These are phyloP conservation scores for Termitomyces sp. DNA, from an alignment of 768 basidiomycete species.

Conservation along the genomic window DNA sequence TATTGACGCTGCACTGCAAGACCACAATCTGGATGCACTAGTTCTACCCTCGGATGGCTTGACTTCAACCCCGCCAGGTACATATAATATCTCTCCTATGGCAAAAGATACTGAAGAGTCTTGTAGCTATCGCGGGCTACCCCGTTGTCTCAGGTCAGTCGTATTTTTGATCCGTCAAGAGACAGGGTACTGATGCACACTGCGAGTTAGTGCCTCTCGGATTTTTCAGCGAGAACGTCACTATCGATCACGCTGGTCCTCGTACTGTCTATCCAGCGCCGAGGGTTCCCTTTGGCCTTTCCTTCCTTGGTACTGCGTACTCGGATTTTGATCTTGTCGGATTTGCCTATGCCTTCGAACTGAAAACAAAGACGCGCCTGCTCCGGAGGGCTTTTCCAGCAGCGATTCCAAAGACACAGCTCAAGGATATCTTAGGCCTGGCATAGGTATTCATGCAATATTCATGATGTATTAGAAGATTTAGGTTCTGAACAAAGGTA, in stretches of 20 bases:
- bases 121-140: constrained; percentile 58
- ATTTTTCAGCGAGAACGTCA: constrained; percentile 47
- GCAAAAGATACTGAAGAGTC: neutral
- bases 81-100: neutral
- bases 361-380: constrained; percentile 43
- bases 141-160: constrained; percentile 58
- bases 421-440: neutral
- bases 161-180: neutral
- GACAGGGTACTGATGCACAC: neutral
- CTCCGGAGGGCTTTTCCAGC: neutral
- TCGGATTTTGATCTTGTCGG: constrained; percentile 55
- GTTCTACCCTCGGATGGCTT: constrained; percentile 42
- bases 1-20: constrained; percentile 48
- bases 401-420: neutral
- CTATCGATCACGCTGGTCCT: constrained; percentile 33
- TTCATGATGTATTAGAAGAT: neutral
- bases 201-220: constrained; percentile 48
- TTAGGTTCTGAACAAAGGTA: no score
- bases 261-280: constrained; percentile 46
- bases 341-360: constrained; percentile 63
- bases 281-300: constrained; percentile 57
- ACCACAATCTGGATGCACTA: constrained; percentile 47
- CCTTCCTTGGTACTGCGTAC: constrained; percentile 60
- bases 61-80: constrained; percentile 36
- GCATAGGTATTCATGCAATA: neutral